Evolutionary conservation across 768 basidiomycete genomes (phyloP).

Genomic region (Botryobasidium botryosum): DNA sequence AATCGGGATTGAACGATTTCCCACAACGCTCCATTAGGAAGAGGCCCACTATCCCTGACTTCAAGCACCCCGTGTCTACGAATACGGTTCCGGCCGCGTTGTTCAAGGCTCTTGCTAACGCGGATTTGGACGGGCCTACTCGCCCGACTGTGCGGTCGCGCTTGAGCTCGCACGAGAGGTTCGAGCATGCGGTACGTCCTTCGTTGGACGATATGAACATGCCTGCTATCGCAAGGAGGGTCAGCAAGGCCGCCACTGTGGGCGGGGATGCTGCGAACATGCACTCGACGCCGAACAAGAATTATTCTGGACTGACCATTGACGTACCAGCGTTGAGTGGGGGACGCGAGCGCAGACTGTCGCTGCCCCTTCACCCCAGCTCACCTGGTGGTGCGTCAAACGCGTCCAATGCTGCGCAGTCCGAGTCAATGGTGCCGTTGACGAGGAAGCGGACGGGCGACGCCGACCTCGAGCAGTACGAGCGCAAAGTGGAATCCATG

Average conservation of each 20-base stretch:
- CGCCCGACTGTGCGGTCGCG: constrained; percentile 59
- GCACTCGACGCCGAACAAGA: not conserved
- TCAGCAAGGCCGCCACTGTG: too few relatives aligned
- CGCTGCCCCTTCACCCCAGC: too few relatives aligned
- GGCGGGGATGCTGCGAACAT: not conserved
- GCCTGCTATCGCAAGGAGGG: constrained; percentile 36
- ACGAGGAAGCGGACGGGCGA: constrained; percentile 16
- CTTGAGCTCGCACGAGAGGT: constrained; percentile 51
- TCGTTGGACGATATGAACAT: constrained; percentile 66
- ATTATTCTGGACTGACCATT: not conserved
- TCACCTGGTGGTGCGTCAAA: not conserved
- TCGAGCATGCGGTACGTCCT: constrained; percentile 46
- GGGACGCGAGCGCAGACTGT: too few relatives aligned
- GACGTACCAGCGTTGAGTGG: too few relatives aligned
- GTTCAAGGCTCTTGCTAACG: constrained; percentile 58
- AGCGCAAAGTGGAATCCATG: constrained; percentile 41
- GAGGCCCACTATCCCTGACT: constrained; percentile 30
- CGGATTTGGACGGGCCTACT: constrained; percentile 41
- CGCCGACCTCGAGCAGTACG: constrained; percentile 31
- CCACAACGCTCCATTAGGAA: not conserved
- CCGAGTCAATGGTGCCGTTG: constrained; percentile 7
- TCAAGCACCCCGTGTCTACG: constrained; percentile 41
- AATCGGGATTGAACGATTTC: not conserved
- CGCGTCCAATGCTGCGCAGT: constrained; percentile 19
- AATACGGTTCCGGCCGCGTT: constrained; percentile 75